Evolutionary conservation across 495 filamentous ascomycete genomes (phyloP).

Genomic region (Penicillium chermesinum): DNA sequence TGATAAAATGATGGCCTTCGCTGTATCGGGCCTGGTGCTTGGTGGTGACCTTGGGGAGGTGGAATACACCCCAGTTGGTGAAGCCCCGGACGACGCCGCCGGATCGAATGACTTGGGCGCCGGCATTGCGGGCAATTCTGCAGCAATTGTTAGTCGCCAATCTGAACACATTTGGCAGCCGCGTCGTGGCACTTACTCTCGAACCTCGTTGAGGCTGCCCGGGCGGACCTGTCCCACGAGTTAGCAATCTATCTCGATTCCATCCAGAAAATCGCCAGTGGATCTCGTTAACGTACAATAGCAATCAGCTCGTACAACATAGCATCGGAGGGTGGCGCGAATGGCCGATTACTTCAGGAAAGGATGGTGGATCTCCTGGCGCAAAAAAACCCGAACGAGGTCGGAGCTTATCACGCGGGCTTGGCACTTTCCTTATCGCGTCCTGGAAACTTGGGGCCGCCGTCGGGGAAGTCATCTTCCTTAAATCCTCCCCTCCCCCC

Average conservation of each 20-base stretch:
- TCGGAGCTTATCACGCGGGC: conserved; percentile 26
- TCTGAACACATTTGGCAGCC: conserved; percentile 1
- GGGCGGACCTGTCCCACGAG: conserved; percentile 67
- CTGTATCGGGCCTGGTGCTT: conserved; percentile 76
- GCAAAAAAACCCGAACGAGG: conserved; percentile 27
- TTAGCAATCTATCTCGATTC: conserved; percentile 5
- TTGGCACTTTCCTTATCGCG: conserved; percentile 28
- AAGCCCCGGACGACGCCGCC: conserved; percentile 89
- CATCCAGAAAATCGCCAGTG: not conserved
- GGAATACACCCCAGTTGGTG: conserved; percentile 90
- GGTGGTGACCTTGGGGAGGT: conserved; percentile 67
- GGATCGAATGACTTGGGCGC: conserved; percentile 72
- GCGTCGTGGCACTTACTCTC: conserved; percentile 64
- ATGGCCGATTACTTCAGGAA: conserved; percentile 11
- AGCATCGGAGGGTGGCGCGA: conserved; percentile 20
- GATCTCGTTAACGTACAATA: conserved; percentile 61
- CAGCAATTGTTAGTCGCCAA: conserved; percentile 11
- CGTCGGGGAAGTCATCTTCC: conserved; percentile 27
- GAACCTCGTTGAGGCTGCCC: conserved; percentile 81
- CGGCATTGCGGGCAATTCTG: conserved; percentile 81
- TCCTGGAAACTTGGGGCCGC: conserved; percentile 5
- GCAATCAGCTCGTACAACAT: conserved; percentile 99
- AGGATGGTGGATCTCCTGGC: conserved; percentile 5
- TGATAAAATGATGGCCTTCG: conserved; percentile 90
- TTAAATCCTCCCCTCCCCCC: conserved; percentile 24